A percentile compares a stretch with the other conserved stretches of the same genome.
These are phyloP conservation scores for Huntiella bhutanensis DNA, from an alignment of 2,329 filamentous ascomycete genomes.

Conservation along the genomic window DNA sequence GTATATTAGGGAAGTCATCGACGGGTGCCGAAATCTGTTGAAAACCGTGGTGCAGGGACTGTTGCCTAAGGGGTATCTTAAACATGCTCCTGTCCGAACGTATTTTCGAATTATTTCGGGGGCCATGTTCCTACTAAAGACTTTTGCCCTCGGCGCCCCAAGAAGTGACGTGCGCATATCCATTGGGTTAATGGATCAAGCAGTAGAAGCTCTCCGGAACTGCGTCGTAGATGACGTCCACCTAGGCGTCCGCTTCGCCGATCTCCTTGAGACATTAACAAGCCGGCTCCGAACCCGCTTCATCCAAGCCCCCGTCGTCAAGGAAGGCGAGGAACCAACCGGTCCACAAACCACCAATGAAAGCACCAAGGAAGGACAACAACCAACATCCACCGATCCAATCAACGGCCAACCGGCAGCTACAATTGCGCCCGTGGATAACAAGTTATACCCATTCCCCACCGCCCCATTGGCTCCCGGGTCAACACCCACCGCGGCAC, in stretches of 20 bases:
- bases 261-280: slow-evolving; percentile 62
- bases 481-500: slow-evolving; percentile 2
- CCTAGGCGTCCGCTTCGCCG: slow-evolving; percentile 65
- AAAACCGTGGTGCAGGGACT: slow-evolving; percentile 60
- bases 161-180: slow-evolving; percentile 61
- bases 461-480: background rate
- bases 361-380: too few relatives aligned
- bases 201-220: slow-evolving; percentile 53
- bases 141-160: slow-evolving; percentile 62
- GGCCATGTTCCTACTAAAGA: slow-evolving; percentile 70
- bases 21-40: slow-evolving; percentile 59
- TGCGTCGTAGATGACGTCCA: slow-evolving; percentile 76
- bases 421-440: background rate
- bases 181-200: slow-evolving; percentile 55
- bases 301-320: slow-evolving; percentile 34
- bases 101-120: slow-evolving; percentile 77
- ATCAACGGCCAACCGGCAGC: too few relatives aligned
- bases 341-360: slow-evolving; percentile 17
- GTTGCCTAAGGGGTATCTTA: slow-evolving; percentile 54
- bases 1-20: slow-evolving; percentile 58
- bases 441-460: background rate
- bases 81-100: slow-evolving; percentile 65
- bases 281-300: slow-evolving; percentile 56
- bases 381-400: too few relatives aligned
- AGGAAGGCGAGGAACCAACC: slow-evolving; percentile 21